These are phyloP conservation scores for Multifurca ochricompacta DNA, from an alignment of 768 basidiomycete species.

Conservation along the genomic window DNA sequence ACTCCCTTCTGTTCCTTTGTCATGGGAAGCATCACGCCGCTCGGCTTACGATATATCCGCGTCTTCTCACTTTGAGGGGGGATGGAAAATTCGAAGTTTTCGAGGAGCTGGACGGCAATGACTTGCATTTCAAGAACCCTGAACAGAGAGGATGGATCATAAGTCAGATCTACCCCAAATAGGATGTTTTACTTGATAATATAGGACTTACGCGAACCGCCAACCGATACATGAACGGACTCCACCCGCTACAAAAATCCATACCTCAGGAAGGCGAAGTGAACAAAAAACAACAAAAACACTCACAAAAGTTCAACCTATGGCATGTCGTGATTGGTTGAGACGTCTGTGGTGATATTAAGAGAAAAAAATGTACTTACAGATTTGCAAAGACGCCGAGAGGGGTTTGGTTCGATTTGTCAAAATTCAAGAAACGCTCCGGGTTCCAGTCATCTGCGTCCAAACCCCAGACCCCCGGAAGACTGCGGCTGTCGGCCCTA, in stretches of 20 bases:
- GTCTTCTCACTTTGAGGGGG: background rate
- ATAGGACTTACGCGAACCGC: background rate
- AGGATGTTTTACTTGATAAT: background rate
- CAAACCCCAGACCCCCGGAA: conserved; percentile 1
- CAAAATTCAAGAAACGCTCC: background rate
- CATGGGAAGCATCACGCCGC: background rate
- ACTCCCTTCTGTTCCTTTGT: background rate
- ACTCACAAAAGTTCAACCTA: conserved; percentile 5
- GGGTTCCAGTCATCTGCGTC: conserved; percentile 5
- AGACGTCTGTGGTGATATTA: no score
- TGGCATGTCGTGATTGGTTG: background rate
- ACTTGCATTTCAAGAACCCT: background rate
- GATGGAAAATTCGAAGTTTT: conserved; percentile 4
- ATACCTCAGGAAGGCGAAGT: background rate
- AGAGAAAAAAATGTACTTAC: background rate
- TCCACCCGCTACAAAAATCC: background rate
- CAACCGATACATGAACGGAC: background rate
- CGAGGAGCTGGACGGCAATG: background rate
- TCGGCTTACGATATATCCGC: background rate
- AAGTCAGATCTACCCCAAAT: background rate
- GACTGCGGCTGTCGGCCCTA: background rate
- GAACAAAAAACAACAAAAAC: background rate
- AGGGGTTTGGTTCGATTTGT: background rate
- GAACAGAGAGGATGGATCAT: no score
- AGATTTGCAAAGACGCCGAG: background rate